These are phyloP conservation scores for Spergularia azorica DNA, from an alignment of 179 eudicot species.

Conservation along the genomic window DNA sequence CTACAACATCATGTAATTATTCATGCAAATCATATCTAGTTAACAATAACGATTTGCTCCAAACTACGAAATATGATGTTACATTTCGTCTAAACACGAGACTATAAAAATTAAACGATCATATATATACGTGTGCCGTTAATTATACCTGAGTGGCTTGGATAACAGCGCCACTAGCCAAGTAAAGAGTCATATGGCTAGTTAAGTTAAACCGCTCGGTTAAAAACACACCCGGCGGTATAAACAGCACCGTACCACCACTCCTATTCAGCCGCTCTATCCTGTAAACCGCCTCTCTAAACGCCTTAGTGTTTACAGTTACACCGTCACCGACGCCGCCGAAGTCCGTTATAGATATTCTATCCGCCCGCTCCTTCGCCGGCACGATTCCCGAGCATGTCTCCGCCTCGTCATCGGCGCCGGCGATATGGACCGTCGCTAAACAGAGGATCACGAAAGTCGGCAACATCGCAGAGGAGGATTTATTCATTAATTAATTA, in stretches of 20 bases:
- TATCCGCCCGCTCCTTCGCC: slow-evolving; percentile 53
- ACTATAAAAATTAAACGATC: no score
- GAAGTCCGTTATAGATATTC: slow-evolving; percentile 70
- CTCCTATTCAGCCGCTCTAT: slow-evolving; percentile 59
- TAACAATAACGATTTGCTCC: no score
- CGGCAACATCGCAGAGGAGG: neutral
- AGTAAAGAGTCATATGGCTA: slow-evolving; percentile 87
- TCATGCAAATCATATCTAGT: no score
- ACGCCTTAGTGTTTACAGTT: slow-evolving; percentile 86
- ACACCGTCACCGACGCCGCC: slow-evolving; percentile 88
- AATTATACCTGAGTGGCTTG: slow-evolving; percentile 70
- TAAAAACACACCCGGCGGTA: slow-evolving; percentile 78
- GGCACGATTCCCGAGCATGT: slow-evolving; percentile 87
- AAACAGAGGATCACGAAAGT: neutral
- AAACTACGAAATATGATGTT: no score
- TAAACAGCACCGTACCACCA: slow-evolving; percentile 74
- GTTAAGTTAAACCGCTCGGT: slow-evolving; percentile 80
- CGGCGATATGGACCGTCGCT: neutral
- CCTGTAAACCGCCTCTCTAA: slow-evolving; percentile 63
- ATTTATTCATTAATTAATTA: neutral
- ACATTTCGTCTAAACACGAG: no score
- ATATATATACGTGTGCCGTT: no score
- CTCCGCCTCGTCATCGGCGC: slow-evolving; percentile 34
- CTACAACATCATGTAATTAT: no score
- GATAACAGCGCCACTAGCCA: slow-evolving; percentile 84